Percentiles rank a stretch among this genome's conserved stretches.
These are phyloP conservation scores for Pleurotus sapidus DNA, from an alignment of 768 basidiomycete species.

Conservation along the genomic window DNA sequence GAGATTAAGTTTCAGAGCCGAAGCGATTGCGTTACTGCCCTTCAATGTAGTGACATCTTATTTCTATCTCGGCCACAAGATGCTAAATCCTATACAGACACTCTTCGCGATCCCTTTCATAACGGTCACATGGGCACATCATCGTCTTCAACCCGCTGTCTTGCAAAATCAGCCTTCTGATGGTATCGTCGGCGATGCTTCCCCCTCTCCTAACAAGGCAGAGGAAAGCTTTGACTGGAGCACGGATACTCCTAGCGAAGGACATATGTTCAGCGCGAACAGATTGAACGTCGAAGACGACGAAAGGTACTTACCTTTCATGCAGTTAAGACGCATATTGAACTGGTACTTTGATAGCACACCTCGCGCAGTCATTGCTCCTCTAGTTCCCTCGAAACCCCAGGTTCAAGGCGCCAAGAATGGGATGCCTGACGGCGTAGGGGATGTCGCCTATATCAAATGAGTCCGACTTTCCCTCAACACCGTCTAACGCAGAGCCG, in stretches of 20 bases:
- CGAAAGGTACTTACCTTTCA: slow-evolving; percentile 11
- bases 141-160: slow-evolving; percentile 24
- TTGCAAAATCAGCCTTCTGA: no score
- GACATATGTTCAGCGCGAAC: not conserved
- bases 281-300: slow-evolving; percentile 10
- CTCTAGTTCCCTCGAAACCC: not conserved
- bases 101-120: slow-evolving; percentile 69
- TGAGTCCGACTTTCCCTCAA: slow-evolving; percentile 45
- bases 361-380: slow-evolving; percentile 6
- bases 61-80: not conserved
- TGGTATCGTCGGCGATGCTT: no score
- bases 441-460: slow-evolving; percentile 48
- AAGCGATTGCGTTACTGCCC: slow-evolving; percentile 73
- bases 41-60: slow-evolving; percentile 45
- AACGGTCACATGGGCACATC: slow-evolving; percentile 80
- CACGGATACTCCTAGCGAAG: not conserved
- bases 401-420: no score
- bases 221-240: not conserved
- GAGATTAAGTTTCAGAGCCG: slow-evolving; percentile 79
- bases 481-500: slow-evolving; percentile 38
- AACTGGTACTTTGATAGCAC: slow-evolving; percentile 8
- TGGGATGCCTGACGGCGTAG: slow-evolving; percentile 31
- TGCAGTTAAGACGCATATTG: not conserved
- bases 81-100: slow-evolving; percentile 39
- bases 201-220: no score